Conservation (phyloP, 164 flowering plant species). For the Paratinospora sagittata region DNA sequence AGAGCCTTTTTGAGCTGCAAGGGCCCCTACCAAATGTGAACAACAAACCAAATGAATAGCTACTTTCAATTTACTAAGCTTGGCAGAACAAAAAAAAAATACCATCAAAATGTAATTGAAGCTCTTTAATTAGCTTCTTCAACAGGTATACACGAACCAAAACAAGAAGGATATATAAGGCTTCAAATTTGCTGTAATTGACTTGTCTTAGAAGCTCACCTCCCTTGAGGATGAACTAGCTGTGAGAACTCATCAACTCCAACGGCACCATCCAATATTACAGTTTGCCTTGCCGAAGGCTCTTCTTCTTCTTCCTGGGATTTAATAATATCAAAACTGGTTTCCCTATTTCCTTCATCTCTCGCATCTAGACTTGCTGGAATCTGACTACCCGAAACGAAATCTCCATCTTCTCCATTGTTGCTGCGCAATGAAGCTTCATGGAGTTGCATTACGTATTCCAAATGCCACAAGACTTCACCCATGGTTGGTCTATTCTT, state of each 20-base stretch:
- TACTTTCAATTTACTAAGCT: no score
- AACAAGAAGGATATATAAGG: no score
- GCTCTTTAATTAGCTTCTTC: no score
- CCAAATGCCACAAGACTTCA: conserved; percentile 67
- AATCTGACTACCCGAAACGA: conserved; percentile 28
- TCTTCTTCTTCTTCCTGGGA: neutral
- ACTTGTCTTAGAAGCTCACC: conserved; percentile 7
- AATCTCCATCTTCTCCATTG: conserved; percentile 11
- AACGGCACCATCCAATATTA: neutral
- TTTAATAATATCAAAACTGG: neutral
- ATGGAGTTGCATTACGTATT: conserved; percentile 58
- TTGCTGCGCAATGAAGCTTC: conserved; percentile 37
- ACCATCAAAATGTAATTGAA: no score
- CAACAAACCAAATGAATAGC: no score
- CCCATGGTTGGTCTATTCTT: conserved; percentile 67
- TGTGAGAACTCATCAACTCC: conserved; percentile 18
- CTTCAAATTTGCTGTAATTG: no score
- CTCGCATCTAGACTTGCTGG: conserved; percentile 16
- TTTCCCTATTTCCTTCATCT: conserved; percentile 6
- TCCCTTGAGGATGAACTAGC: conserved; percentile 19
- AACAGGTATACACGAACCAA: no score
- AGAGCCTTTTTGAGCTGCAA: no score
- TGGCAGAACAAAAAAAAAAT: no score
- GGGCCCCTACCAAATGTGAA: no score
- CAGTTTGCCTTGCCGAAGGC: neutral